Conservation (phyloP, 2,329 filamentous ascomycete species). For the Bretziella fagacearum region DNA sequence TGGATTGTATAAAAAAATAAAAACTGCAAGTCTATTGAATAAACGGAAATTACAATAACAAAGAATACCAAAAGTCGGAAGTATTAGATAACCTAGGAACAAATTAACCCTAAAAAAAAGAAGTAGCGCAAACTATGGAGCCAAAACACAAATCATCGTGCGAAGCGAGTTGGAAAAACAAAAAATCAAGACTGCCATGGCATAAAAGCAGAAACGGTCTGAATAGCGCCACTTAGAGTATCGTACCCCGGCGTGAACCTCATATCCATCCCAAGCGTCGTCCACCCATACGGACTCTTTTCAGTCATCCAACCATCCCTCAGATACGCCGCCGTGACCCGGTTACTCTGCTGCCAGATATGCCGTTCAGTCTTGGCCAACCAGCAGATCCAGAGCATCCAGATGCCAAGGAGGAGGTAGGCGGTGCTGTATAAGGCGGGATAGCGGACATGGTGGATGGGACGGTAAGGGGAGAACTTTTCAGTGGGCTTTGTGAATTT, state of each 20-base stretch:
- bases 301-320: background rate
- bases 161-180: too few relatives aligned
- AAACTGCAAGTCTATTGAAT: background rate
- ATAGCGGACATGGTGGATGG: too few relatives aligned
- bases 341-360: background rate
- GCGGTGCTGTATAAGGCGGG: too few relatives aligned
- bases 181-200: background rate
- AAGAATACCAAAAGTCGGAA: background rate
- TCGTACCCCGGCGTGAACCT: background rate
- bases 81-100: background rate
- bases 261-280: background rate
- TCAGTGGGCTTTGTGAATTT: too few relatives aligned
- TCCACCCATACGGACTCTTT: background rate
- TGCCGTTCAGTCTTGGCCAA: background rate
- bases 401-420: background rate
- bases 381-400: background rate
- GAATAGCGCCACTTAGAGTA: background rate
- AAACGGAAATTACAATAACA: too few relatives aligned
- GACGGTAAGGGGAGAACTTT: too few relatives aligned
- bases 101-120: too few relatives aligned
- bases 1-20: background rate
- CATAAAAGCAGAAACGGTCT: background rate
- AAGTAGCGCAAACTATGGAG: too few relatives aligned
- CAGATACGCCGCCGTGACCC: background rate
- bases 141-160: background rate